Base-by-base conservation (phyloP, 768 basidiomycete genomes). In the Boletus coccyginus region DNA sequence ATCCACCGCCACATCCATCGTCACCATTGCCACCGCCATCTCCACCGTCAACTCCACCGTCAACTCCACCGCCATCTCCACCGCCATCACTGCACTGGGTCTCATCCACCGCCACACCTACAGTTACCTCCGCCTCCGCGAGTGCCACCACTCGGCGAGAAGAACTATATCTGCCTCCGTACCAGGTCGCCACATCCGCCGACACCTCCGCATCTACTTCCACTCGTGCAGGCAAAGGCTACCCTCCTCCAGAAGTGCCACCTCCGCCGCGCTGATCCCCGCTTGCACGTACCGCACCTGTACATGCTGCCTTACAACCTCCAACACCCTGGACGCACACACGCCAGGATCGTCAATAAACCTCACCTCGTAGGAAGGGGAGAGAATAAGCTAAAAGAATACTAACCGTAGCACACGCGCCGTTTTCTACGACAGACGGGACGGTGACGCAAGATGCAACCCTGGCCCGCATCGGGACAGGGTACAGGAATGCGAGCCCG, bases 401-500 rank as follows among this genome's bases (percentile, higher is more conserved):
- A 42, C 60, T 31, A 19, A 56, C 61, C 38, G 50, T 49, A 24
- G 60, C 46, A 31, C 60, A 56, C 4, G 16, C 43, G 7, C 60
- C 12, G 1, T 13, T 38, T 27, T 27, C 27, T 8, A 56, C n/a
- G 21, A 61, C 29, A 7, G 33, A 47, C 4, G 58, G 52, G 7
- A 12, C 36, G 19, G 6, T 5, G 27, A 61, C 50, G 6, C 60
- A 53, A 29, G 52, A 33, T 14, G 27, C 48, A 7, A 14, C 10
- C 7, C 46, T 51, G 16, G 12, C 12, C 35, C 24, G 42, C 5
- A 62, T 2, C 5, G 61, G 61, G 3, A 62, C 6, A 14, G 61
- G 61, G 16, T 62, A 62, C 7, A 62, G 51, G 21, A 62, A 62
- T 3, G 59, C 36, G 5, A 52, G 44, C 1, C n/a, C 55, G 27